Percentiles rank a stretch among this genome's conserved stretches.
These are phyloP conservation scores for Maudiozyma bulderi DNA, from an alignment of 805 yeast genomes.

Conservation along the genomic window DNA sequence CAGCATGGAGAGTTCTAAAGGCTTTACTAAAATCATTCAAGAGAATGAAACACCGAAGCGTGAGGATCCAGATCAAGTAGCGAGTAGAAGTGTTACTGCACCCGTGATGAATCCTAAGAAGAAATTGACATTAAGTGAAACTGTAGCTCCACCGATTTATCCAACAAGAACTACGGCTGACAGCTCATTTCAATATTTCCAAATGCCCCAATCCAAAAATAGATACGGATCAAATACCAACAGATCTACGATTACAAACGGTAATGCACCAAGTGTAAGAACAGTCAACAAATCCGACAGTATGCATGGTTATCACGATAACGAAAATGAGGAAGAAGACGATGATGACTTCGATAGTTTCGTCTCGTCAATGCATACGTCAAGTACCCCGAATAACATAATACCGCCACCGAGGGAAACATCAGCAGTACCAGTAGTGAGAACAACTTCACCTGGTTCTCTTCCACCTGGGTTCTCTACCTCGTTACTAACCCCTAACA, in stretches of 20 bases:
- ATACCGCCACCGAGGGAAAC: background rate
- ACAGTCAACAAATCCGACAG: no score
- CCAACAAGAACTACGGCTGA: background rate
- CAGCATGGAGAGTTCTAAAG: slow-evolving; percentile 16
- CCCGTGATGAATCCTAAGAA: slow-evolving; percentile 23
- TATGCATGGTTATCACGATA: background rate
- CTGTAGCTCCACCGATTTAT: slow-evolving; percentile 1
- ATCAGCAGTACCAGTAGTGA: slow-evolving; percentile 2
- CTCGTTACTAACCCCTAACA: slow-evolving; percentile 28
- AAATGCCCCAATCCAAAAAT: no score
- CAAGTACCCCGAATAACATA: slow-evolving; percentile 2
- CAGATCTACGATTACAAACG: background rate
- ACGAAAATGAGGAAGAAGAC: background rate
- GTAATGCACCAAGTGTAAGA: background rate
- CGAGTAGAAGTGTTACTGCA: slow-evolving; percentile 14
- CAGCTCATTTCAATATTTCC: background rate
- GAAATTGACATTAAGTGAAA: background rate
- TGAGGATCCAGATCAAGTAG: slow-evolving; percentile 19
- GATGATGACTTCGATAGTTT: slow-evolving; percentile 27
- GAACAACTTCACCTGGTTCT: background rate
- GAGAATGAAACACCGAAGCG: slow-evolving; percentile 9
- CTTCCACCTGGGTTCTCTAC: slow-evolving; percentile 38
- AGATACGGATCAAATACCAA: background rate
- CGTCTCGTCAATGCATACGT: slow-evolving; percentile 17
- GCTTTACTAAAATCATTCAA: slow-evolving; percentile 20